A percentile compares a stretch with the other conserved stretches of the same genome.
Conservation (phyloP, 2,329 filamentous ascomycete genomes). For the Ophiostoma perfectum region DNA sequence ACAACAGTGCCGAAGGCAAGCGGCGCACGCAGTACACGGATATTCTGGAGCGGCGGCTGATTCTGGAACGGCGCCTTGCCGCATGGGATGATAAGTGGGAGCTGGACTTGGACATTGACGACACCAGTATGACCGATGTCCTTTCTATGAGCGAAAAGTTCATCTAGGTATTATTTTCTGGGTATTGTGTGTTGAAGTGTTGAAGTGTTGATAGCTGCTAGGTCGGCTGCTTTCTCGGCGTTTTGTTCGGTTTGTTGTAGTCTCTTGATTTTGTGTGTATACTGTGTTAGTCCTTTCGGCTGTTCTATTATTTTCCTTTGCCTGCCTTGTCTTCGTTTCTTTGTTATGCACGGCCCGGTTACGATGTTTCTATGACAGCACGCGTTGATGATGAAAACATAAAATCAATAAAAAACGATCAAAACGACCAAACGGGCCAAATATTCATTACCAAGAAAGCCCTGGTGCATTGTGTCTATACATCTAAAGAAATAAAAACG, state of each 20-base stretch:
- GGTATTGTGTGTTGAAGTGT: not conserved
- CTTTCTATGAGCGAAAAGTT: not conserved
- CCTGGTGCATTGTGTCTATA: too few relatives aligned
- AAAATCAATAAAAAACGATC: not conserved
- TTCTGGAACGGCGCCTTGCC: constrained; percentile 28
- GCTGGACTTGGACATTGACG: not conserved
- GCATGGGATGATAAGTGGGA: constrained; percentile 24
- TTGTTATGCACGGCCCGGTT: not conserved
- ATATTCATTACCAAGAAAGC: not conserved
- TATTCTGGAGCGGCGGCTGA: constrained; percentile 29
- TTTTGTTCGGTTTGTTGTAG: not conserved
- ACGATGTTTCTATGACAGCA: not conserved
- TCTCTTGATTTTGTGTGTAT: not conserved
- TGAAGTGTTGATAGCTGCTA: not conserved
- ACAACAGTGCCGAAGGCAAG: constrained; percentile 29
- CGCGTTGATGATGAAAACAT: not conserved
- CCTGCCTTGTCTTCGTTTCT: not conserved
- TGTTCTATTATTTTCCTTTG: not conserved
- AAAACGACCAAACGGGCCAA: not conserved
- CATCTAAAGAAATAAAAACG: not conserved
- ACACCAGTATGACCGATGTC: not conserved
- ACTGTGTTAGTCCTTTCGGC: not conserved
- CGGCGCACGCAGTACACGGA: constrained; percentile 29
- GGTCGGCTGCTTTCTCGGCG: not conserved
- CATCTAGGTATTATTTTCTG: not conserved